phyloP scores from a whole-genome alignment of 148 eudicot genomes.

The Rhododendron henanense region DNA sequence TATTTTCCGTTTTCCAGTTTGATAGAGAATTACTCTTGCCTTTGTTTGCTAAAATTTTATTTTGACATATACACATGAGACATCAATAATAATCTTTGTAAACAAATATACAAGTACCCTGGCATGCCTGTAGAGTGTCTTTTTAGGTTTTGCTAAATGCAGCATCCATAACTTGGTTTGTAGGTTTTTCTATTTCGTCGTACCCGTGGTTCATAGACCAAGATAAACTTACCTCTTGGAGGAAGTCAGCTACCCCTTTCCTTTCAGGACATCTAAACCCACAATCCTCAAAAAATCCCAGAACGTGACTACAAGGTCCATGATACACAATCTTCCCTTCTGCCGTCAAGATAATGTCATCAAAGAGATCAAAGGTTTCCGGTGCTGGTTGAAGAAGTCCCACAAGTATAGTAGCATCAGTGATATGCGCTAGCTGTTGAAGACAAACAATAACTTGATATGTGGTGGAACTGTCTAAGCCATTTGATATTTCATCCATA shows the following conservation, averaged over 20 bases:
- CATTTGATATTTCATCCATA: neutral
- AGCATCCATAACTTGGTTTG: neutral
- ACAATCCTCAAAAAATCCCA: constrained; percentile 54
- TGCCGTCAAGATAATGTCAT: constrained; percentile 76
- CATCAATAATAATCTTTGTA: neutral
- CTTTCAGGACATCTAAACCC: constrained; percentile 84
- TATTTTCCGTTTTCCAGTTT: neutral
- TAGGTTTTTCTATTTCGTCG: neutral
- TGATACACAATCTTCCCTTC: constrained; percentile 86
- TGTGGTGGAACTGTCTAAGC: constrained; percentile 73
- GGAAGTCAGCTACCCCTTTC: constrained; percentile 84
- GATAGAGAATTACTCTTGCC: neutral
- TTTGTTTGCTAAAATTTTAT: neutral
- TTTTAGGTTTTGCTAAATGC: neutral
- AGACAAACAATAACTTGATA: constrained; percentile 66
- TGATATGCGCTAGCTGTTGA: constrained; percentile 65
- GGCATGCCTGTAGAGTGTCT: neutral
- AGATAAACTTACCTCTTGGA: constrained; percentile 60
- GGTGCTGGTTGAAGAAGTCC: constrained; percentile 94
- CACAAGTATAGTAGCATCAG: constrained; percentile 63
- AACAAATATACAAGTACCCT: neutral
- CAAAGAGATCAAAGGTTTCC: constrained; percentile 77
- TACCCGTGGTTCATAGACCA: neutral
- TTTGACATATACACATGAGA: neutral
- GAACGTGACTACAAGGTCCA: constrained; percentile 48